These are phyloP conservation scores for Ophiocordyceps polyrhachis-furcata DNA, from an alignment of 2,329 filamentous ascomycete genomes.

Conservation along the genomic window DNA sequence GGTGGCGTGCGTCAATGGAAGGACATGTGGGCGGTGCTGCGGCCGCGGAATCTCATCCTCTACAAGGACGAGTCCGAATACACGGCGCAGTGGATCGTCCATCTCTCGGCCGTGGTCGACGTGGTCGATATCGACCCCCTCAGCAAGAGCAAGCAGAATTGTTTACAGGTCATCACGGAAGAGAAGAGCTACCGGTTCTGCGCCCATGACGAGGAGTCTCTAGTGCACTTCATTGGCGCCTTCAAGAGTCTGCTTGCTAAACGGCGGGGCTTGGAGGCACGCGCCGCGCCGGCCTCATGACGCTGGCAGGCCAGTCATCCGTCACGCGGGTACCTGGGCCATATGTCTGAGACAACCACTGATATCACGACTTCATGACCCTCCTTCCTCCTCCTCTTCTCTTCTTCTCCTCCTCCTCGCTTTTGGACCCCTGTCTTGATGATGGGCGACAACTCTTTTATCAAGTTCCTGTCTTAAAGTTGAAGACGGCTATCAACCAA, in stretches of 20 bases:
- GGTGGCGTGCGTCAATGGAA: slow-evolving; percentile 84
- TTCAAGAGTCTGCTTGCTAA: slow-evolving; percentile 73
- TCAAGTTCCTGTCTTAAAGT: not conserved
- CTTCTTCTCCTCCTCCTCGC: not conserved
- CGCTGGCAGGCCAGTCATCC: not conserved
- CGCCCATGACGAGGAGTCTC: slow-evolving; percentile 58
- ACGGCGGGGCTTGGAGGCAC: slow-evolving; percentile 42
- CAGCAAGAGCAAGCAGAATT: slow-evolving; percentile 67
- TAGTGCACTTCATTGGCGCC: slow-evolving; percentile 73
- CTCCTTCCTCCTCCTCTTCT: not conserved
- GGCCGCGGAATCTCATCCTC: slow-evolving; percentile 65
- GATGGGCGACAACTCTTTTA: not conserved
- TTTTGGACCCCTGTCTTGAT: not conserved
- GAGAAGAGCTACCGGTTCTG: slow-evolving; percentile 71
- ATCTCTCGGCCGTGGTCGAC: slow-evolving; percentile 63
- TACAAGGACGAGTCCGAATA: slow-evolving; percentile 94
- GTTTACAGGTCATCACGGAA: slow-evolving; percentile 84
- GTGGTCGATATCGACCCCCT: slow-evolving; percentile 84
- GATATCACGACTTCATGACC: not conserved
- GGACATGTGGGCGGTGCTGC: slow-evolving; percentile 79
- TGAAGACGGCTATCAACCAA: not conserved
- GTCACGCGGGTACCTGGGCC: not conserved
- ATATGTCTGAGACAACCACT: not conserved
- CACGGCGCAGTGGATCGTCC: slow-evolving; percentile 63
- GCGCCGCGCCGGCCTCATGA: slow-evolving; percentile 15